These are phyloP conservation scores for Pyrenopolyporus hunteri DNA, from an alignment of 495 filamentous ascomycete species.

Conservation along the genomic window DNA sequence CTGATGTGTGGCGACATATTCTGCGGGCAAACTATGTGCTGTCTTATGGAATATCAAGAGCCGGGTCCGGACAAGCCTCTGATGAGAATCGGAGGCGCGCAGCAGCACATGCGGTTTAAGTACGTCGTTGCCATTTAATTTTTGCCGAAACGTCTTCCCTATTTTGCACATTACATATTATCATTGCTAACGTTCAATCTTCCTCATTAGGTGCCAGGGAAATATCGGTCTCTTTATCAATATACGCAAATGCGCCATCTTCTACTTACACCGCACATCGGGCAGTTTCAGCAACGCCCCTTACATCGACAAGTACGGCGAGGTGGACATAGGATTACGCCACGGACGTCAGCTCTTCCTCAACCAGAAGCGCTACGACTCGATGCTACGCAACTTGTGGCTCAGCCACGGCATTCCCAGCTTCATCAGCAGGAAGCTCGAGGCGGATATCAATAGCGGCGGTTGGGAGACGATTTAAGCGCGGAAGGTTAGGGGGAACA, in stretches of 20 bases:
- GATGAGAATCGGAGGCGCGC: conserved; percentile 76
- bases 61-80: conserved; percentile 40
- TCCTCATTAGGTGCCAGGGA: conserved; percentile 72
- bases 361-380: conserved; percentile 92
- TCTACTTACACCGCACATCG: conserved; percentile 80
- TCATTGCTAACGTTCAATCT: conserved; percentile 31
- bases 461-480: conserved; percentile 90
- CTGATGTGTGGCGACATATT: conserved; percentile 96
- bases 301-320: conserved; percentile 94
- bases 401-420: conserved; percentile 86
- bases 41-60: conserved; percentile 65
- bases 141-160: not conserved
- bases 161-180: not conserved
- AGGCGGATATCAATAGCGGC: conserved; percentile 93
- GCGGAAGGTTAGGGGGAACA: not conserved
- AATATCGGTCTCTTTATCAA: conserved; percentile 93
- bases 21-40: conserved; percentile 93
- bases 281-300: conserved; percentile 87
- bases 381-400: conserved; percentile 84
- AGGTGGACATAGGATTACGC: conserved; percentile 84
- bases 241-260: conserved; percentile 89
- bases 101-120: conserved; percentile 82
- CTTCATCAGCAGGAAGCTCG: conserved; percentile 84
- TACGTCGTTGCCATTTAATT: conserved; percentile 56
- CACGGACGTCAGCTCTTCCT: conserved; percentile 85